Conservation (phyloP, 1,139 yeast genomes). For the Magnusiomyces suaveolens region DNA sequence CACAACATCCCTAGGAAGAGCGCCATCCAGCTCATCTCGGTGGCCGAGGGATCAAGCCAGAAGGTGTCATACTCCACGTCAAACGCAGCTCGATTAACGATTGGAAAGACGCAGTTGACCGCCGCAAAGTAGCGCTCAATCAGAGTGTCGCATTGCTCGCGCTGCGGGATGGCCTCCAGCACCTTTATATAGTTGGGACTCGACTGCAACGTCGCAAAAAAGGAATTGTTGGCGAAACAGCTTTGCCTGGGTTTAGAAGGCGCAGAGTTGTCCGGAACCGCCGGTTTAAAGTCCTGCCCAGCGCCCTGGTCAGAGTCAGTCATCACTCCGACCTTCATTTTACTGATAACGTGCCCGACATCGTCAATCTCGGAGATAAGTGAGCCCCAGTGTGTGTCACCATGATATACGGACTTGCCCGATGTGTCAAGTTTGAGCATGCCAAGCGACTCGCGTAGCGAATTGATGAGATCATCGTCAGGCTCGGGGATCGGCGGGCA, state of each 20-base stretch:
- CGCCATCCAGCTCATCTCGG: slow-evolving; percentile 29
- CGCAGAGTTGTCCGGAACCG: not conserved
- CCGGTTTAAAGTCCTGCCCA: not conserved
- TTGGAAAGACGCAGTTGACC: slow-evolving; percentile 24
- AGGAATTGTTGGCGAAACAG: slow-evolving; percentile 7
- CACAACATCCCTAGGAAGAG: slow-evolving; percentile 27
- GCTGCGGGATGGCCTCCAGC: slow-evolving; percentile 23
- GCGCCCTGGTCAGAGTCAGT: not conserved
- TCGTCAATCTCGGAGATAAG: slow-evolving; percentile 28
- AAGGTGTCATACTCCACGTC: slow-evolving; percentile 24
- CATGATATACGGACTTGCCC: slow-evolving; percentile 32
- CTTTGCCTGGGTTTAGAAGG: not conserved
- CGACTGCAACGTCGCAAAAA: slow-evolving; percentile 1
- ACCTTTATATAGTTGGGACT: slow-evolving; percentile 20
- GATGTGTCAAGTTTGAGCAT: slow-evolving; percentile 30
- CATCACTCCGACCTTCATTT: slow-evolving; percentile 10
- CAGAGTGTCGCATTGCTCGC: slow-evolving; percentile 23
- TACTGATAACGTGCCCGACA: slow-evolving; percentile 24
- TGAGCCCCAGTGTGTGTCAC: slow-evolving; percentile 33
- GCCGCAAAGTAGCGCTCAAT: slow-evolving; percentile 26
- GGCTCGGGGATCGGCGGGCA: not conserved
- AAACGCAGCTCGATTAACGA: slow-evolving; percentile 28
- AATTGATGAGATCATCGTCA: slow-evolving; percentile 15
- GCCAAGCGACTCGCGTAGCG: slow-evolving; percentile 29
- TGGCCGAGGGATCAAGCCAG: slow-evolving; percentile 25